Evolutionary conservation across 169 alveolate genomes (phyloP).

Genomic region (Plasmodium vinckei): DNA sequence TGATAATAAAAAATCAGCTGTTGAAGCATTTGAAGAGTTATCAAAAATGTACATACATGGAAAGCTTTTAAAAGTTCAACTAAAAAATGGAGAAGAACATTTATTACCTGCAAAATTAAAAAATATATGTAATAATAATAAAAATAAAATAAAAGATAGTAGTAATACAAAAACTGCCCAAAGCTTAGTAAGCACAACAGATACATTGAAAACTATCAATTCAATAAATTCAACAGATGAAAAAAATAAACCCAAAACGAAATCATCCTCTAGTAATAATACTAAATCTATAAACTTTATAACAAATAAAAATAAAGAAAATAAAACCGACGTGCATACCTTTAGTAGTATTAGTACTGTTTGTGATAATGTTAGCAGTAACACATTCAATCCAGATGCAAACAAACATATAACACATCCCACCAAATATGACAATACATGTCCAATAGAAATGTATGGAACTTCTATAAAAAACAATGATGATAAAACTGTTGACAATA

Average conservation of each 20-base stretch:
- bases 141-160: constrained; percentile 32
- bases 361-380: not conserved
- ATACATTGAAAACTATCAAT: constrained; percentile 65
- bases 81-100: constrained; percentile 83
- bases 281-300: constrained; percentile 16
- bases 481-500: too few relatives aligned
- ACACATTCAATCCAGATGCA: not conserved
- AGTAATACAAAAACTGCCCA: constrained; percentile 56
- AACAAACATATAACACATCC: constrained; percentile 9
- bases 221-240: constrained; percentile 49
- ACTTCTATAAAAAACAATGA: constrained; percentile 17
- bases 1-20: constrained; percentile 82
- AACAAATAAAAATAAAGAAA: constrained; percentile 4
- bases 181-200: constrained; percentile 70
- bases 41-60: constrained; percentile 81
- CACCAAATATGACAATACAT: constrained; percentile 9
- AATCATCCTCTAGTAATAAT: constrained; percentile 4
- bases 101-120: constrained; percentile 76
- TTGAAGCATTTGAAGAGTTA: constrained; percentile 83
- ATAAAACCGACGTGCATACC: not conserved
- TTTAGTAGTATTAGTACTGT: not conserved
- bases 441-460: constrained; percentile 11
- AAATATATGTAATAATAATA: constrained; percentile 33
- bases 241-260: constrained; percentile 20
- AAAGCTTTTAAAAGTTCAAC: constrained; percentile 79